Evolutionary conservation across 345 rosid genomes (phyloP), one percentile per base, ranked within the genome.

Genomic region (Lepidium didymum): DNA sequence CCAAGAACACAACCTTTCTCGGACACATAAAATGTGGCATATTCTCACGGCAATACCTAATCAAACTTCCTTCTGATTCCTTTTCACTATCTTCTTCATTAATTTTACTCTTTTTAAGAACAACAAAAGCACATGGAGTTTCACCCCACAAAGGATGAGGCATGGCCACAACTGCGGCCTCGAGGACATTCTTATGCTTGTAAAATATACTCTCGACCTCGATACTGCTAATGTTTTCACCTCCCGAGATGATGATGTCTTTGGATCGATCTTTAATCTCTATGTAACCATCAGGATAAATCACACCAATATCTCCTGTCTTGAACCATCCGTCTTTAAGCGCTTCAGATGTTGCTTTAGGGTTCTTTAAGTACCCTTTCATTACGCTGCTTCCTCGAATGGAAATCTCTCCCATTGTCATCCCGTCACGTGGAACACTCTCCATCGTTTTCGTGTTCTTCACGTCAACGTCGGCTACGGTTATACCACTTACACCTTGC

Each of bases 241-340:
- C 93, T 4, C 90, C 88, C 0, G 88, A 86, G 15, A 86, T 84
- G 33, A 86, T 87, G n/a, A 87, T 77, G 46, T 87, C 87, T 58
- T 85, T 80, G 2, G 78, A 83, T 0, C 94, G 81, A 65, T 90
- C 96, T 75, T 84, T 87, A 50, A 87, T 68, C 67, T 86, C 80
- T 35, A 90, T n/a, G 27, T 53, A 54, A 3, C 91, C 91, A 53
- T 82, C 77, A 0, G 75, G 69, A n/a, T 83, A 81, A 35, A 72
- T 77, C 1, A 86, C 70, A 15, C 80, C 92, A 1, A 90, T 58
- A 47, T 90, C 96, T 21, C 84, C 77, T 0, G 94, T 90, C 41
- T 78, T 79, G 65, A 74, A 80, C 94, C 91, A 87, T 31, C 91
- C 87, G 0, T 79, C 72, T 47, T 62, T 77, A 12, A 90, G 82